A percentile compares a stretch with the other conserved stretches of the same genome.
Evolutionary conservation across 176 grass and related monocot genomes (phyloP).

Genomic region (Coix lacrymajobi): DNA sequence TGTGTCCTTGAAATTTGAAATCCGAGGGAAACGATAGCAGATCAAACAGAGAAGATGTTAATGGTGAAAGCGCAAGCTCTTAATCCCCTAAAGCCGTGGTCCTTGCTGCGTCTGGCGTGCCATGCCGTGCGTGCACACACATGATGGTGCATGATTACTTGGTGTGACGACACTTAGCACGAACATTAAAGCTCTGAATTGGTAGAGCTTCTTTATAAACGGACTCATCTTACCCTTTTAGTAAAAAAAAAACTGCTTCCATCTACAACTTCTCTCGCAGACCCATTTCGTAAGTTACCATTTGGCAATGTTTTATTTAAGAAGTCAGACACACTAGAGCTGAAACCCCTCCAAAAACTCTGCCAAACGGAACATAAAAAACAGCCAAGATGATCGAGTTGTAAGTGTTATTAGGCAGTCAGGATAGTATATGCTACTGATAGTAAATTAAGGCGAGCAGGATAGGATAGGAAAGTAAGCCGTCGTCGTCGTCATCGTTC

Average conservation of each 20-base stretch:
- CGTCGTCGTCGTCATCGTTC: constrained; percentile 11
- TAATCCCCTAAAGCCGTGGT: neutral
- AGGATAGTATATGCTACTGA: neutral
- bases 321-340: too few species aligned
- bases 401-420: neutral
- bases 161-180: neutral
- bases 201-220: too few species aligned
- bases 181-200: too few species aligned
- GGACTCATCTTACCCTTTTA: too few species aligned
- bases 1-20: neutral
- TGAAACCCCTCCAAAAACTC: too few species aligned
- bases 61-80: neutral
- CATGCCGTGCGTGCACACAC: constrained; percentile 1
- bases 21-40: neutral
- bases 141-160: constrained; percentile 2
- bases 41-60: neutral
- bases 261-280: too few species aligned
- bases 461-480: constrained; percentile 5
- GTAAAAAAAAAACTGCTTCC: too few species aligned
- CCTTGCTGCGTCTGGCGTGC: neutral
- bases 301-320: too few species aligned
- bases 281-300: too few species aligned
- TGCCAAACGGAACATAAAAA: neutral
- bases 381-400: neutral
- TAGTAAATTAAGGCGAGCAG: neutral